Evolutionary conservation across 1,284 basidiomycete genomes (phyloP), one percentile per base, ranked within the genome.

Genomic region (Kwoniella shivajii): DNA sequence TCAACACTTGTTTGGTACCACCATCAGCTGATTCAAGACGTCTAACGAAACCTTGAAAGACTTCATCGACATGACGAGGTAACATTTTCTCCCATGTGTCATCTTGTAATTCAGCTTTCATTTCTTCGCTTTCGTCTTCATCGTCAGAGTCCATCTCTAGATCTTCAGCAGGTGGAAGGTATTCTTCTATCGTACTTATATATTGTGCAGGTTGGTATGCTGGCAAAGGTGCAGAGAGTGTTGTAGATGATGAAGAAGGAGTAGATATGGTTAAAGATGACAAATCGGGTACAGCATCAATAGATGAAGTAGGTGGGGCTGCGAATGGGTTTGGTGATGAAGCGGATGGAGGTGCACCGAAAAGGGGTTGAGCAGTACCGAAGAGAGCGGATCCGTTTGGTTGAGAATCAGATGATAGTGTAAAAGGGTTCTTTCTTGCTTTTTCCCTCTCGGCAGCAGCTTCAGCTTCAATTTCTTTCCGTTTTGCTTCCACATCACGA

Each of bases 201-300:
- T 78, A 78, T 55, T 76, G 76, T 2, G 75, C 57, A 2, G 78
- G 78, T 38, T 74, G 73, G 54, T 78, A 79, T 2, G 75, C 72
- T 1, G 76, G 77, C 9, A 73, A 50, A 37, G 74, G 75, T 6
- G 73, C 71, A 5, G 60, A 62, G 41, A 65, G 64, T 33, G 68
- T 66, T 0, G 53, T 56, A 6, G 33, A 39, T 4, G 54, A 48
- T 1, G 54, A 57, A 9, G 65, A 36, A 11, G 62, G n/a, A 22
- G 56, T 9, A 16, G 60, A 56, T 33, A 71, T 51, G 39, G 67
- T 53, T 22, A 67, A 61, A 29, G 59, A 39, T 22, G 65, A 56
- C 24, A 72, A 18, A 34, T 68, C 69, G 16, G 69, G 58, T 2
- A 64, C 29, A 7, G 27, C 44, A 18, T 56, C 46, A 7, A 39